phyloP scores from a whole-genome alignment of 495 filamentous ascomycete genomes.

The Corynascus novoguineensis region DNA sequence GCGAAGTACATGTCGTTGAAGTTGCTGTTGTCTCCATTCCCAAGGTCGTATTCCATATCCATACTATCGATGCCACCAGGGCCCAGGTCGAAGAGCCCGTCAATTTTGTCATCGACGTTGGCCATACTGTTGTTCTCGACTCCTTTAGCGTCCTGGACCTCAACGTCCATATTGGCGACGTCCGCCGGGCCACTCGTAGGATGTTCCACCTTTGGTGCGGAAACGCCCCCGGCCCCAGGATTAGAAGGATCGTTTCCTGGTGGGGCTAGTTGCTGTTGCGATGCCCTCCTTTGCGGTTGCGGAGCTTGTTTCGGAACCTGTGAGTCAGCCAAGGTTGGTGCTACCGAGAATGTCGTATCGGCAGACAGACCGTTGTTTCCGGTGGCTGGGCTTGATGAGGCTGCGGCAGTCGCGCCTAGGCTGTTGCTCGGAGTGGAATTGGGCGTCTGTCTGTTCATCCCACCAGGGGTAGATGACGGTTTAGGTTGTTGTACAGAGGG shows the following conservation, averaged over 20 bases:
- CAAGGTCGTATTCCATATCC: conserved; percentile 33
- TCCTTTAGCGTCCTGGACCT: not conserved
- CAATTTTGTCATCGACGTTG: conserved; percentile 32
- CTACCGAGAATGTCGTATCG: conserved; percentile 43
- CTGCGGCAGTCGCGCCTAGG: conserved; percentile 3
- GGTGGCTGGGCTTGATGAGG: conserved; percentile 9
- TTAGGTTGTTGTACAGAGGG: conserved; percentile 7
- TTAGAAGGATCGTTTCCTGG: not conserved
- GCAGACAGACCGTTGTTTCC: conserved; percentile 34
- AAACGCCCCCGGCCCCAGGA: not conserved
- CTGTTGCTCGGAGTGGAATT: conserved; percentile 4
- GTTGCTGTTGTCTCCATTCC: conserved; percentile 32
- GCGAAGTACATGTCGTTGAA: conserved; percentile 42
- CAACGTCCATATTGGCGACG: conserved; percentile 19
- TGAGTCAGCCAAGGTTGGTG: conserved; percentile 28
- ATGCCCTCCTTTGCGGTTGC: not conserved
- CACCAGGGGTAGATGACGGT: conserved; percentile 11
- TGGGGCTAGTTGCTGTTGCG: conserved; percentile 9
- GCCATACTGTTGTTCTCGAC: conserved; percentile 14
- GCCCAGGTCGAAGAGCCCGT: conserved; percentile 37
- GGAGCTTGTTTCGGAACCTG: conserved; percentile 12
- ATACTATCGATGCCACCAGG: conserved; percentile 32
- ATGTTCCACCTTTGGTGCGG: conserved; percentile 13
- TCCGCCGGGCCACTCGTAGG: conserved; percentile 5
- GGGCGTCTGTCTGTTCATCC: conserved; percentile 6